A percentile compares a stretch with the other conserved stretches of the same genome.
Evolutionary conservation across 1,284 basidiomycete species (phyloP).

Genomic region (Apiotrichum akiyoshidainum): DNA sequence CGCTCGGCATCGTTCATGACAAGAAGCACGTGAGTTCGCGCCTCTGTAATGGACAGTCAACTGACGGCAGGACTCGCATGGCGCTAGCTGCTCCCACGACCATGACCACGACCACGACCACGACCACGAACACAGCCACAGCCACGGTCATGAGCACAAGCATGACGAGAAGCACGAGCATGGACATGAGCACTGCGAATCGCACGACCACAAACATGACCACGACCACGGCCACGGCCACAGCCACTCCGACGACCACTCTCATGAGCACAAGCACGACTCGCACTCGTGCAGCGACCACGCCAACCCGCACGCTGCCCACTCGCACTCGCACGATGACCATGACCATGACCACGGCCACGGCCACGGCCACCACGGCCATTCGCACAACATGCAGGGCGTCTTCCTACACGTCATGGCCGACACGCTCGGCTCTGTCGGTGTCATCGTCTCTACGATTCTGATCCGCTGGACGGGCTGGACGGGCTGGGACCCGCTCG

Average conservation of each 20-base stretch:
- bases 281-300: slow-evolving; percentile 4
- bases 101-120: slow-evolving; percentile 10
- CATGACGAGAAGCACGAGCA: slow-evolving; percentile 14
- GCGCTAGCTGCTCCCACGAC: neutral
- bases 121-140: slow-evolving; percentile 23
- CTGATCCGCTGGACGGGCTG: slow-evolving; percentile 97
- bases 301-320: slow-evolving; percentile 10
- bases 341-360: slow-evolving; percentile 30
- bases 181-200: slow-evolving; percentile 44
- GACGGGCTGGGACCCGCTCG: slow-evolving; percentile 99
- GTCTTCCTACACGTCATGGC: slow-evolving; percentile 68
- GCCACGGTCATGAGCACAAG: slow-evolving; percentile 17
- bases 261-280: slow-evolving; percentile 20
- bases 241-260: slow-evolving; percentile 43
- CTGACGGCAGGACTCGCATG: neutral
- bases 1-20: slow-evolving; percentile 36
- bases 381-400: slow-evolving; percentile 99
- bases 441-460: slow-evolving; percentile 96
- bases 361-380: slow-evolving; percentile 57
- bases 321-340: slow-evolving; percentile 10
- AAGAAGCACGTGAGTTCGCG: slow-evolving; percentile 28
- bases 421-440: slow-evolving; percentile 58
- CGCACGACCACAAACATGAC: slow-evolving; percentile 16
- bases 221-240: slow-evolving; percentile 16
- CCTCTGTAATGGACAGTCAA: too few species aligned